Evolutionary conservation across 805 yeast genomes (phyloP).

Genomic region (Starmera dryadoides): DNA sequence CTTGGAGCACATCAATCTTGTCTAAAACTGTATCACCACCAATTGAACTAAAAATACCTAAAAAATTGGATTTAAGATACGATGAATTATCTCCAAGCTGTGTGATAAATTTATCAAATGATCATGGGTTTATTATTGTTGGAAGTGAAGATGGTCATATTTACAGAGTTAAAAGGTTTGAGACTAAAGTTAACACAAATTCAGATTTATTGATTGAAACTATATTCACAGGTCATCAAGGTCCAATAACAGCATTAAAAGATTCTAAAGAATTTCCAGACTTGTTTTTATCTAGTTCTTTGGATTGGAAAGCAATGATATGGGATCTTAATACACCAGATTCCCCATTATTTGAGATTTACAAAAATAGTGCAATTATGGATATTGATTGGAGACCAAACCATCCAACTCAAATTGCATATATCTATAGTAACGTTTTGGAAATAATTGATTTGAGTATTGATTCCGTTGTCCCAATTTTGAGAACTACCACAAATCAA

Average conservation of each 20-base stretch:
- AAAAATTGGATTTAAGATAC: slow-evolving; percentile 12
- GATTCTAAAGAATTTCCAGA: slow-evolving; percentile 10
- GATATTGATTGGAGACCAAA: slow-evolving; percentile 20
- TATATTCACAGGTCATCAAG: slow-evolving; percentile 18
- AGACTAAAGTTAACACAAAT: slow-evolving; percentile 9
- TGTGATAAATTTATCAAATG: slow-evolving; percentile 10
- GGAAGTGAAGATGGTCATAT: slow-evolving; percentile 28
- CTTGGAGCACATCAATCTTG: slow-evolving; percentile 22
- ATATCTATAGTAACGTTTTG: slow-evolving; percentile 20
- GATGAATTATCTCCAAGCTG: slow-evolving; percentile 25
- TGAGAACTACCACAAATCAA: slow-evolving; percentile 7
- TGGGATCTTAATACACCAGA: slow-evolving; percentile 17
- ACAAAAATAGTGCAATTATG: slow-evolving; percentile 20
- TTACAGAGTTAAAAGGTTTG: slow-evolving; percentile 21
- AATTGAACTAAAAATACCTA: slow-evolving; percentile 17
- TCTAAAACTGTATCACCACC: slow-evolving; percentile 16
- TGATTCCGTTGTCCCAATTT: slow-evolving; percentile 18
- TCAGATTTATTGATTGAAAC: slow-evolving; percentile 10
- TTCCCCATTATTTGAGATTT: slow-evolving; percentile 15
- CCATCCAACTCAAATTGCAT: slow-evolving; percentile 21
- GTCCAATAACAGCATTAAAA: slow-evolving; percentile 19
- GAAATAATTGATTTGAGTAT: slow-evolving; percentile 24
- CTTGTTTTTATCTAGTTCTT: slow-evolving; percentile 20
- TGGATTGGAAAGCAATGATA: slow-evolving; percentile 24
- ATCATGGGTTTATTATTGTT: slow-evolving; percentile 16